Evolutionary conservation across 2,329 filamentous ascomycete genomes (phyloP).

Genomic region (Fusarium tanahbumbuense): DNA sequence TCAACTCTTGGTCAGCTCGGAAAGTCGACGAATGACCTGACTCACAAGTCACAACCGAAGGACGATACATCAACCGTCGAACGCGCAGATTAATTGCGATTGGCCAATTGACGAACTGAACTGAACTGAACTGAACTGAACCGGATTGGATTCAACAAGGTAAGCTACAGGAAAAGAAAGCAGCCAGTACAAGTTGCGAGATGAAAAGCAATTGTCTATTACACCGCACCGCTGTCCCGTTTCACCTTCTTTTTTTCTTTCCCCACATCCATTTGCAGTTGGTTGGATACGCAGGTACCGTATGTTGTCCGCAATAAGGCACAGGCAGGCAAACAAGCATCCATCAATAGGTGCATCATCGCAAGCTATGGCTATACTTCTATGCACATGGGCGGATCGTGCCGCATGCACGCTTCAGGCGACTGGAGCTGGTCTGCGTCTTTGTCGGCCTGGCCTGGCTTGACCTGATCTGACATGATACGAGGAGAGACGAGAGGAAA

Average conservation of each 20-base stretch:
- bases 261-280: slow-evolving; percentile 15
- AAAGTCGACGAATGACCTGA: slow-evolving; percentile 30
- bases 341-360: not conserved
- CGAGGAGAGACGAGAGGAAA: not conserved
- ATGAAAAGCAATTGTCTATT: slow-evolving; percentile 5
- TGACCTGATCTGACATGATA: not conserved
- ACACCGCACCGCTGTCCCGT: slow-evolving; percentile 21
- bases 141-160: slow-evolving; percentile 6
- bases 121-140: not conserved
- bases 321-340: slow-evolving; percentile 7
- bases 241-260: not conserved
- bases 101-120: slow-evolving; percentile 4
- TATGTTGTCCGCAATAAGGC: slow-evolving; percentile 19
- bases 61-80: slow-evolving; percentile 27
- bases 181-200: slow-evolving; percentile 24
- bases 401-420: slow-evolving; percentile 31
- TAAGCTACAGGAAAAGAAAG: slow-evolving; percentile 29
- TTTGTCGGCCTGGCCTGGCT: not conserved
- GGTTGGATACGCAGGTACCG: slow-evolving; percentile 27
- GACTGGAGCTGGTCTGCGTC: slow-evolving; percentile 15
- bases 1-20: slow-evolving; percentile 22
- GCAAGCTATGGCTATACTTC: not conserved
- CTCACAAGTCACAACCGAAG: slow-evolving; percentile 17
- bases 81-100: slow-evolving; percentile 2
- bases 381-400: slow-evolving; percentile 32